Evolutionary conservation across 805 yeast genomes (phyloP), one percentile per base, ranked within the genome.

Genomic region (Blastobotrys mokoenaii): DNA sequence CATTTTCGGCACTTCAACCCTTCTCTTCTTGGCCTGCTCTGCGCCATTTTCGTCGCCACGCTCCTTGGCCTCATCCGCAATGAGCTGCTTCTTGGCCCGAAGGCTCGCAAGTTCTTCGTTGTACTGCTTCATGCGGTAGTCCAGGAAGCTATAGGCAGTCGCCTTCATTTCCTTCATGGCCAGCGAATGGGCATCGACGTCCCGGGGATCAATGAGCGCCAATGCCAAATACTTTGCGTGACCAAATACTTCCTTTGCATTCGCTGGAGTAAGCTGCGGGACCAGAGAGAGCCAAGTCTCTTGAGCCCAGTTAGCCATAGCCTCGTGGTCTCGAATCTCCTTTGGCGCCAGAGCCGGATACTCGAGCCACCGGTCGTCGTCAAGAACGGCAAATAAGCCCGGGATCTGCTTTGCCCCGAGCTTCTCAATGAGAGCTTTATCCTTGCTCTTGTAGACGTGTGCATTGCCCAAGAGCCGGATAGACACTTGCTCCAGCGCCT

Each of bases 241-340:
- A 45, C 51, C 50, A 31, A 63, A 52, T 9, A 58, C 46, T 25
- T 61, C 64, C 20, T 55, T 46, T 11, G 63, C 63, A 48, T 58
- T 64, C n/a, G 52, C 50, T n/a, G 66, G 63, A 1, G 65, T 58
- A 25, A 64, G 49, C 46, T 64, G 66, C 11, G 67, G 65, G n/a
- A 60, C 62, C 14, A 59, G 46, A 5, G 64, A 60, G 11, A 60
- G 51, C 66, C 68, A 63, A n/a, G 55, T 54, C 25, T 60, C 55
- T 36, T 50, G 51, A 46, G 59, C 61, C 66, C 66, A 64, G 14
- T 48, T 46, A 22, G 51, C 48, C 14, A 64, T 51, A 16, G 47
- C 50, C 10, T 49, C 51, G 33, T 53, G 52, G 47, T 63, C 58
- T 15, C 67, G 61, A 46, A 64, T 52, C 11, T 62, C 67, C 39